These are phyloP conservation scores for Cyclotella choctawhatcheeana DNA, from an alignment of 108 stramenopile genomes.

Conservation along the genomic window DNA sequence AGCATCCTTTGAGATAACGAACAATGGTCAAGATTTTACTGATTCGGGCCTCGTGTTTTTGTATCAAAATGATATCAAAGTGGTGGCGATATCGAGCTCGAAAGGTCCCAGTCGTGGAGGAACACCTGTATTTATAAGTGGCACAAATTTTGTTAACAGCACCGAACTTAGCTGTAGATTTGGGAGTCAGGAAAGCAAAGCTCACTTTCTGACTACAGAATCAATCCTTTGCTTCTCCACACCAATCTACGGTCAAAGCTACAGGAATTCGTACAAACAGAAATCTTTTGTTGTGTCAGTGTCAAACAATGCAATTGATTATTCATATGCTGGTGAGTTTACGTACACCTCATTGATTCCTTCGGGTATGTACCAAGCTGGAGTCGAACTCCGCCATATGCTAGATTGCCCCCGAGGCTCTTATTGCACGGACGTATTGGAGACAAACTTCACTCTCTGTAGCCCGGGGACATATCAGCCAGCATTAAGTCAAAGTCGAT, in stretches of 20 bases:
- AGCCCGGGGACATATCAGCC: constrained; percentile 81
- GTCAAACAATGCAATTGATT: constrained; percentile 49
- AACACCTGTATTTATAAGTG: constrained; percentile 43
- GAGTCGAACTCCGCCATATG: constrained; percentile 59
- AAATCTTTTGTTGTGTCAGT: constrained; percentile 20
- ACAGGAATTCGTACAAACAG: constrained; percentile 17
- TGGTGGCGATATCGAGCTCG: constrained; percentile 14
- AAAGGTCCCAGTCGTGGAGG: constrained; percentile 38
- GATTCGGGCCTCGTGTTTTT: constrained; percentile 32
- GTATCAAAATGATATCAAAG: constrained; percentile 49
- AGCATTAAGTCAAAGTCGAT: constrained; percentile 44
- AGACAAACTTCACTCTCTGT: constrained; percentile 73
- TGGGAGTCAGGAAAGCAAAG: constrained; percentile 28
- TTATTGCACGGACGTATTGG: constrained; percentile 43
- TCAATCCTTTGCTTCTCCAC: constrained; percentile 53
- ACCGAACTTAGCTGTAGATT: constrained; percentile 44
- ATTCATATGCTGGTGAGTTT: constrained; percentile 13
- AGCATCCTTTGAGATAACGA: constrained; percentile 69
- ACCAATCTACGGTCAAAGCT: constrained; percentile 20
- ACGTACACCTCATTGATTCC: constrained; percentile 12
- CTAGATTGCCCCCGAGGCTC: constrained; percentile 47
- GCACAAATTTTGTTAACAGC: constrained; percentile 48
- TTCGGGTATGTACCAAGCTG: constrained; percentile 38
- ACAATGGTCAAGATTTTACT: constrained; percentile 62
- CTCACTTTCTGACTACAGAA: constrained; percentile 41